These are phyloP conservation scores for Rhinocladiella similis DNA, from an alignment of 2,329 filamentous ascomycete genomes.

Conservation along the genomic window DNA sequence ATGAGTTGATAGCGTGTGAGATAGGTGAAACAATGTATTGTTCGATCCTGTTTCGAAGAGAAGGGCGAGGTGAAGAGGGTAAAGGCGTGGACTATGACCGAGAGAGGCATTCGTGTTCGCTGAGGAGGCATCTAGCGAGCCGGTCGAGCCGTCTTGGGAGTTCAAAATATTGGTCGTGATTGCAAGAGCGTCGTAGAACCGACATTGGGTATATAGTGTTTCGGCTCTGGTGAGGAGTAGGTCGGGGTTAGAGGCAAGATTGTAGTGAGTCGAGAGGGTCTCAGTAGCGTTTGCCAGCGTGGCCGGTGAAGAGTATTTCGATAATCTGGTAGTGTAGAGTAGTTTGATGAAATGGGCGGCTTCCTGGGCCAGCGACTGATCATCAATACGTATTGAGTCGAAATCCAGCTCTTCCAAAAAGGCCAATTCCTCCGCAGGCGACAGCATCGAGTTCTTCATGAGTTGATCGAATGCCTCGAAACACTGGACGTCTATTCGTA, in stretches of 20 bases:
- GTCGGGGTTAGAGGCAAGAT: slow-evolving; percentile 80
- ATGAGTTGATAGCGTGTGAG: slow-evolving; percentile 88
- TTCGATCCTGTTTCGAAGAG: slow-evolving; percentile 84
- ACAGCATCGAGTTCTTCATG: slow-evolving; percentile 93
- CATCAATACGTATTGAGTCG: slow-evolving; percentile 71
- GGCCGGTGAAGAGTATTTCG: slow-evolving; percentile 87
- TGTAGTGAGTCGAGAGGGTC: slow-evolving; percentile 90
- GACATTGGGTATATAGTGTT: slow-evolving; percentile 89
- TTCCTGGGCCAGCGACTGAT: slow-evolving; percentile 72
- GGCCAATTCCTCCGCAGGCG: slow-evolving; percentile 82
- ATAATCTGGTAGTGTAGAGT: slow-evolving; percentile 92
- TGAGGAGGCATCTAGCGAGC: slow-evolving; percentile 32
- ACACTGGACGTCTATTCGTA: slow-evolving; percentile 95
- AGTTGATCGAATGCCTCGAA: slow-evolving; percentile 98
- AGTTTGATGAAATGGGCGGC: slow-evolving; percentile 92
- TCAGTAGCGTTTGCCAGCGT: slow-evolving; percentile 85
- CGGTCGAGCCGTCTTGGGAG: slow-evolving; percentile 81
- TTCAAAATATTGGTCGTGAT: slow-evolving; percentile 82
- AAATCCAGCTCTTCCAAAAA: slow-evolving; percentile 90
- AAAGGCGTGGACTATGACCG: slow-evolving; percentile 57
- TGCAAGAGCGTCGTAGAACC: slow-evolving; percentile 80
- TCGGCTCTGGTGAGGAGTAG: slow-evolving; percentile 88
- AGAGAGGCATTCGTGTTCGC: slow-evolving; percentile 35
- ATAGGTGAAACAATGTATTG: slow-evolving; percentile 85
- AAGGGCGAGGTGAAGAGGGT: slow-evolving; percentile 88